phyloP scores from a whole-genome alignment of 495 filamentous ascomycete species.

The Hypoxylon fuscum region DNA sequence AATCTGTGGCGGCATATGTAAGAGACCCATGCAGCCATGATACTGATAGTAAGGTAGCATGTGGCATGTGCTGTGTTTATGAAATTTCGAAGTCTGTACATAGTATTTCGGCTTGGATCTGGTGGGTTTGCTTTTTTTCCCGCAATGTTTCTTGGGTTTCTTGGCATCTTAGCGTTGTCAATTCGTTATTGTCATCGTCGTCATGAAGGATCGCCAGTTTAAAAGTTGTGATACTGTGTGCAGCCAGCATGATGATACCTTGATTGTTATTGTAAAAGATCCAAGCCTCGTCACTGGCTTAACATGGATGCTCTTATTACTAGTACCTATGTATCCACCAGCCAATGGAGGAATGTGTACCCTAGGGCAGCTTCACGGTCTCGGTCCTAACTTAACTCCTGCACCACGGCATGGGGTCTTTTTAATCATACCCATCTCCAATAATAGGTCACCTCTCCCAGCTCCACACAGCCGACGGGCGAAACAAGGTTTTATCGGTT shows the following conservation, averaged over 20 bases:
- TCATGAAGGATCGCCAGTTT: neutral
- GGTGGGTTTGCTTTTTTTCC: too few species aligned
- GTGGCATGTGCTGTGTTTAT: too few species aligned
- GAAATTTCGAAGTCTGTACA: too few species aligned
- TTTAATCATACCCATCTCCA: slow-evolving; percentile 27
- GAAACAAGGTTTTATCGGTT: slow-evolving; percentile 29
- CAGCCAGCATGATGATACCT: neutral
- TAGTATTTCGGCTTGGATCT: too few species aligned
- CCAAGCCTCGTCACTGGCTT: slow-evolving; percentile 6
- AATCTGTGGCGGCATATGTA: too few species aligned
- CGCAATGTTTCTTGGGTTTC: too few species aligned
- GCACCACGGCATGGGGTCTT: slow-evolving; percentile 14
- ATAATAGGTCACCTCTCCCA: slow-evolving; percentile 19
- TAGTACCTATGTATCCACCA: too few species aligned
- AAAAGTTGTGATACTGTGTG: neutral
- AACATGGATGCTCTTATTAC: too few species aligned
- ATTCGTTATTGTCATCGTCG: neutral
- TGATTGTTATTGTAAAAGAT: neutral
- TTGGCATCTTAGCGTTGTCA: too few species aligned
- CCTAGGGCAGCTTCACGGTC: slow-evolving; percentile 4
- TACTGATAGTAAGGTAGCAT: too few species aligned
- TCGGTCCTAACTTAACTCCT: slow-evolving; percentile 26
- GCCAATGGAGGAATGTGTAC: slow-evolving; percentile 10
- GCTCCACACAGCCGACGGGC: slow-evolving; percentile 26
- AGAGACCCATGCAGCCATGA: too few species aligned